Evolutionary conservation across 306 rosid genomes (phyloP).

Genomic region (Medicago arabica): DNA sequence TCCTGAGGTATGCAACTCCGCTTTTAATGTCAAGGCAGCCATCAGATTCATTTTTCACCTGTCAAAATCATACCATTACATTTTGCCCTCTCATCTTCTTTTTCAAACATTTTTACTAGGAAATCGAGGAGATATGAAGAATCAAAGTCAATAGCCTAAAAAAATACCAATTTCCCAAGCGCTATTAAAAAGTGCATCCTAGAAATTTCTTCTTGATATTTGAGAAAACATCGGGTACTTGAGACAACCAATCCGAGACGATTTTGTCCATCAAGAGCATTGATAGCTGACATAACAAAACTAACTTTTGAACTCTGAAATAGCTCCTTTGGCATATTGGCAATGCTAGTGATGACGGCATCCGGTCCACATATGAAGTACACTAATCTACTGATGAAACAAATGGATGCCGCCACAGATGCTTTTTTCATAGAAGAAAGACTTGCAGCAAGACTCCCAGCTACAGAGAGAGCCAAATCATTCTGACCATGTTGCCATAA

Average conservation of each 20-base stretch:
- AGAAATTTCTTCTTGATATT: conserved; percentile 69
- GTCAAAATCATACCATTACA: conserved; percentile 37
- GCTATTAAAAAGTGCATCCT: conserved; percentile 80
- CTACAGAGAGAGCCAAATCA: conserved; percentile 69
- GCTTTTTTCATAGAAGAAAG: conserved; percentile 67
- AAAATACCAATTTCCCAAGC: conserved; percentile 81
- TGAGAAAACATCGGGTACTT: conserved; percentile 59
- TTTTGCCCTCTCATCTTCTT: conserved; percentile 3
- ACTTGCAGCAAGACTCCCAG: conserved; percentile 59
- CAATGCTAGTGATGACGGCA: conserved; percentile 58
- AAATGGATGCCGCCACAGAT: conserved; percentile 57
- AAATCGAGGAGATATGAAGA: conserved; percentile 6
- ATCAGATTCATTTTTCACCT: conserved; percentile 71
- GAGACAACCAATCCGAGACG: conserved; percentile 67
- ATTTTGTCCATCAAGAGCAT: conserved; percentile 70
- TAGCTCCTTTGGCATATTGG: conserved; percentile 78
- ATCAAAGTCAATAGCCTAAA: conserved; percentile 37
- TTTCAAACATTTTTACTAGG: conserved; percentile 3
- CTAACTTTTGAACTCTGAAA: conserved; percentile 75
- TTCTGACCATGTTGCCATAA: conserved; percentile 80
- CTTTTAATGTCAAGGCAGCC: conserved; percentile 61
- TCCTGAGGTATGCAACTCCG: conserved; percentile 78
- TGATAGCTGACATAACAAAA: conserved; percentile 78
- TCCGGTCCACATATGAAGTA: conserved; percentile 74
- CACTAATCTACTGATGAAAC: conserved; percentile 76